A percentile compares a stretch with the other conserved stretches of the same genome.
Evolutionary conservation across 305 asterid species (phyloP).

Genomic region (Plantago coronopus): DNA sequence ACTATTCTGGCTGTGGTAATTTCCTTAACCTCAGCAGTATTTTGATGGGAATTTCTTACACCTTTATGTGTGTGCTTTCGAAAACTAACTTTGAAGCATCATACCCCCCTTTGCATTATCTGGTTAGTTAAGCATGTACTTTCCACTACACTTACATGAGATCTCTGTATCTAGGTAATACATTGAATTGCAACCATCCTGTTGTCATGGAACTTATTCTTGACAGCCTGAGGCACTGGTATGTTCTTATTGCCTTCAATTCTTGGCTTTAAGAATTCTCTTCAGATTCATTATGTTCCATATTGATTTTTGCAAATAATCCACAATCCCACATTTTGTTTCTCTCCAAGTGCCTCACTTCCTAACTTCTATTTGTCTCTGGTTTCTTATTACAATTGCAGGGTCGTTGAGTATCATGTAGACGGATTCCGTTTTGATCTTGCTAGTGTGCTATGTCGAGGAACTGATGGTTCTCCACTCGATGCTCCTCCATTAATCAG

Average conservation of each 20-base stretch:
- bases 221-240: conserved; percentile 98
- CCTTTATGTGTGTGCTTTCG: background rate
- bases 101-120: background rate
- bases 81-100: background rate
- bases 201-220: conserved; percentile 92
- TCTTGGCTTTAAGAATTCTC: too few relatives aligned
- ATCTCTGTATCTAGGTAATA: conserved; percentile 62
- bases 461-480: conserved; percentile 91
- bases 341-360: too few relatives aligned
- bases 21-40: conserved; percentile 3
- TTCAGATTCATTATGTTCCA: too few relatives aligned
- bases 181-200: conserved; percentile 96
- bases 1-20: conserved; percentile 96
- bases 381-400: conserved; percentile 34
- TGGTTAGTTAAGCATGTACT: too few relatives aligned
- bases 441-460: conserved; percentile 93
- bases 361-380: conserved; percentile 5
- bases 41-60: background rate
- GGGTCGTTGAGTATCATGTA: conserved; percentile 91
- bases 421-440: conserved; percentile 99
- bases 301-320: conserved; percentile 18
- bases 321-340: background rate
- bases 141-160: conserved; percentile 23
- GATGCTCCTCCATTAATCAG: conserved; percentile 72
- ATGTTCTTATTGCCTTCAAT: conserved; percentile 29